Conservation (phyloP, 1,284 basidiomycete genomes). For the Cryptococcus sp. region DNA sequence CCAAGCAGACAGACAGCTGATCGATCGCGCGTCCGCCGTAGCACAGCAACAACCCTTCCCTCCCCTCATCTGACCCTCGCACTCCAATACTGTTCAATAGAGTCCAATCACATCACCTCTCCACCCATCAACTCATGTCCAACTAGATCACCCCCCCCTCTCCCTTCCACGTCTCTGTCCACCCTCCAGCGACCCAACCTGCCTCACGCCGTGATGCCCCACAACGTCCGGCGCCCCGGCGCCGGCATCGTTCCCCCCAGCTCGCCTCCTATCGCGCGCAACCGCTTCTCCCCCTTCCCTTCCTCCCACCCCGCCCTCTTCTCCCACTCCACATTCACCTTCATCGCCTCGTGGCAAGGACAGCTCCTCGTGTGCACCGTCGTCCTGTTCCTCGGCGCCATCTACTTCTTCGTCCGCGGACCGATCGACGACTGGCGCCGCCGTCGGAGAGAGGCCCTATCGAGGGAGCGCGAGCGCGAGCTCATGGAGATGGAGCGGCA, state of each 20-base stretch:
- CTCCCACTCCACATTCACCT: conserved; percentile 36
- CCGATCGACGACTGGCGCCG: conserved; percentile 28
- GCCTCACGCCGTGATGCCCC: background rate
- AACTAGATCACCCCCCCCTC: background rate
- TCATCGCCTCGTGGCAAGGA: conserved; percentile 46
- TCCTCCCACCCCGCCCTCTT: conserved; percentile 18
- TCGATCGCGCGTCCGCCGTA: too few species aligned
- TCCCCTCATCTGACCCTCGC: too few species aligned
- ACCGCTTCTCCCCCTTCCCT: conserved; percentile 5
- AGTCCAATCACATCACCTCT: too few species aligned
- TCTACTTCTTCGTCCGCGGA: conserved; percentile 40
- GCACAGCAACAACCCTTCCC: too few species aligned
- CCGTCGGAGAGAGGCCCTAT: conserved; percentile 27
- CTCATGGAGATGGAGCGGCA: conserved; percentile 24
- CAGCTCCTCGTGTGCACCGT: conserved; percentile 44
- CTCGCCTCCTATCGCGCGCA: conserved; percentile 1
- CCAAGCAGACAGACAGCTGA: too few species aligned
- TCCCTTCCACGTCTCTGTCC: background rate
- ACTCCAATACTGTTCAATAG: too few species aligned
- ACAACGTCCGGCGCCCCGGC: background rate
- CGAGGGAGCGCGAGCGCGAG: conserved; percentile 29
- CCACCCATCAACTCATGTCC: too few species aligned
- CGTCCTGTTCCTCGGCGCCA: conserved; percentile 38
- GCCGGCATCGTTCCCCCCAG: background rate
- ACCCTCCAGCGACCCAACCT: background rate